Evolutionary conservation across 768 basidiomycete genomes (phyloP).

Genomic region (Tricholoma matsutake): DNA sequence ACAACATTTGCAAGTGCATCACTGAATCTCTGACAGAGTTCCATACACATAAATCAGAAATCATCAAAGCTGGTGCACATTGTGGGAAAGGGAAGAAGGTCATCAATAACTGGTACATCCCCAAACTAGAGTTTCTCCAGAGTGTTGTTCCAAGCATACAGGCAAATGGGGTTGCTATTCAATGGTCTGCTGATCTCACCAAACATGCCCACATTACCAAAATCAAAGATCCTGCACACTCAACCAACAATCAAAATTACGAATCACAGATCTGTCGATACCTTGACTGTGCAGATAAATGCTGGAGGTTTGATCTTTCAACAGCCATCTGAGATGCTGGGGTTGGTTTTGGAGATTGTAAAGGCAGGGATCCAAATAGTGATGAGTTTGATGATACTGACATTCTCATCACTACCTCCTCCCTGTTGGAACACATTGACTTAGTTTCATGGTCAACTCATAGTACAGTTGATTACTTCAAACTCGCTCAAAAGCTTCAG

Average conservation of each 20-base stretch:
- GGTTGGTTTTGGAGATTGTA: neutral
- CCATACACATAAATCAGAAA: too few species aligned
- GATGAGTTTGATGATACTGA: neutral
- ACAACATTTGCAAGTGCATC: too few species aligned
- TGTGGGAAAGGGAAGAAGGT: too few species aligned
- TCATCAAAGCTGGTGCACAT: too few species aligned
- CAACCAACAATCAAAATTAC: slow-evolving; percentile 30
- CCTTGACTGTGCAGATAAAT: neutral
- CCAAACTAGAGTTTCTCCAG: too few species aligned
- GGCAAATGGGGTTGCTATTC: slow-evolving; percentile 26
- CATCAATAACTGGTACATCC: too few species aligned
- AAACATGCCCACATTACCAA: slow-evolving; percentile 30
- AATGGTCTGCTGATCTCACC: slow-evolving; percentile 35
- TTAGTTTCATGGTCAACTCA: neutral
- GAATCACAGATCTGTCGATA: neutral
- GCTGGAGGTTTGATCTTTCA: slow-evolving; percentile 13
- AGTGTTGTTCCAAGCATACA: slow-evolving; percentile 20
- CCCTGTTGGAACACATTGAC: neutral
- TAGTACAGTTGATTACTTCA: neutral
- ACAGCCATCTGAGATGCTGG: neutral
- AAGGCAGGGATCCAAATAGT: neutral
- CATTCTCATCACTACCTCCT: neutral
- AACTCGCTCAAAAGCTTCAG: neutral
- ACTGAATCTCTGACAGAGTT: too few species aligned
- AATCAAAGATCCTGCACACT: slow-evolving; percentile 28